Evolutionary conservation across 2,329 filamentous ascomycete species (phyloP).

Genomic region (Alternaria solani): DNA sequence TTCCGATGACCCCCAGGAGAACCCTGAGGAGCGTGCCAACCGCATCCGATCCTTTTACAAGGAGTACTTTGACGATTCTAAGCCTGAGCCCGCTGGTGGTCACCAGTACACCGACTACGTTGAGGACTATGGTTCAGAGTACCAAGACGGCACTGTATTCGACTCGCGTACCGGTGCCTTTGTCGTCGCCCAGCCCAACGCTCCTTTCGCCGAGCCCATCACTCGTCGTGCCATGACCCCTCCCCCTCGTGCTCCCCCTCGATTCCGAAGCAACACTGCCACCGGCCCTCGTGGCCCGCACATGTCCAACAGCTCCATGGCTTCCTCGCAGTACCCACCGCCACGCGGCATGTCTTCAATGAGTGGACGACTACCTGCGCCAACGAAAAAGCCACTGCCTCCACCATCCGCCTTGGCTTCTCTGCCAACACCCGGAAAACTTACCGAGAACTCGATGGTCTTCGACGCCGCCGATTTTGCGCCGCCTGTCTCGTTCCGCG

Average conservation of each 20-base stretch:
- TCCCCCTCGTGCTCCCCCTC: slow-evolving; percentile 74
- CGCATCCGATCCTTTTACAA: slow-evolving; percentile 99
- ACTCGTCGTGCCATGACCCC: slow-evolving; percentile 95
- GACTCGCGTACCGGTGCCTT: slow-evolving; percentile 70
- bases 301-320: slow-evolving; percentile 60
- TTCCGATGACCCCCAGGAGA: slow-evolving; percentile 84
- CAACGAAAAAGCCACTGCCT: slow-evolving; percentile 67
- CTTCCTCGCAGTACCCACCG: slow-evolving; percentile 52
- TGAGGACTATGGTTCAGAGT: slow-evolving; percentile 77
- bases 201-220: slow-evolving; percentile 82
- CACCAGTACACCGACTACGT: slow-evolving; percentile 65
- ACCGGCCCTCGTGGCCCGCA: slow-evolving; percentile 49
- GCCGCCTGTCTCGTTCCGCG: slow-evolving; percentile 69
- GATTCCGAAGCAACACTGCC: slow-evolving; percentile 54
- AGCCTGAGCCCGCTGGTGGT: slow-evolving; percentile 53
- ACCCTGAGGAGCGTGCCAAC: slow-evolving; percentile 93
- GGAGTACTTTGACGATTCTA: slow-evolving; percentile 95
- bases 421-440: slow-evolving; percentile 83
- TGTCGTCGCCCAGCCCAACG: slow-evolving; percentile 58
- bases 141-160: slow-evolving; percentile 67
- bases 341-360: slow-evolving; percentile 54
- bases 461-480: slow-evolving; percentile 85
- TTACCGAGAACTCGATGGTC: slow-evolving; percentile 78
- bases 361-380: slow-evolving; percentile 45
- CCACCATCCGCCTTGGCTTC: slow-evolving; percentile 77